Base-by-base conservation (phyloP, 169 alveolate species). In the Cryptosporidium canis region DNA sequence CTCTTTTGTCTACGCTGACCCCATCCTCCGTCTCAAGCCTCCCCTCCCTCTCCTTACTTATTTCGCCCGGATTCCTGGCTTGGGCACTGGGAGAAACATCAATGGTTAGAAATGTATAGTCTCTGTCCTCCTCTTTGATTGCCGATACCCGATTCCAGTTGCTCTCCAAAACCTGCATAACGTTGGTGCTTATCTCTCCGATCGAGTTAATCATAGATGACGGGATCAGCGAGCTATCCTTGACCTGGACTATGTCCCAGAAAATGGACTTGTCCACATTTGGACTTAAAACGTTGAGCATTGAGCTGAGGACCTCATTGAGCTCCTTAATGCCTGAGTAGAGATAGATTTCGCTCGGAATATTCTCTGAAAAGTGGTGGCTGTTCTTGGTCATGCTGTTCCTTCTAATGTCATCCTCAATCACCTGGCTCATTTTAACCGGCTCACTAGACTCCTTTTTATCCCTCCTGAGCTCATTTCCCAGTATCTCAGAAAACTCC, bases 131-230 rank as follows among this genome's bases (percentile, higher is more conserved):
- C 24, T 51, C 63, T 18, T 51, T 18, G 5, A 11, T 1, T 1
- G 63, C 6, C 1, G 63, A 51, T 51, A 51, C 24, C 35, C 12
- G 9, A 63, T 77, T 61, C 72, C 70, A 77, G 24, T 41, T 43
- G 3, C 14, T 33, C 8, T 56, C 68, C 18, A 77, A 12, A 21
- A 77, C 64, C 9, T 44, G 37, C 9, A 9, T 55, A 7, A 77
- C 45, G 16, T 44, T 16, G 14, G 56, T 39, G 18, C 58, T 48
- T 35, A 77, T 35, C 61, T 77, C 87, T 2, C 87, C 87, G 5
- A 77, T 24, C 7, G 87, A 58, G 58, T 77, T 77, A 11, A 77
- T 35, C 87, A 77, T 58, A 6, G 87, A 77, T 12, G 1, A 9
- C 35, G 87, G 87, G 44, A 77, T 56, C 6, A 77, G 44, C 14